These are phyloP conservation scores for Rhizopogon vinicolor DNA, from an alignment of 768 basidiomycete species.

Conservation along the genomic window DNA sequence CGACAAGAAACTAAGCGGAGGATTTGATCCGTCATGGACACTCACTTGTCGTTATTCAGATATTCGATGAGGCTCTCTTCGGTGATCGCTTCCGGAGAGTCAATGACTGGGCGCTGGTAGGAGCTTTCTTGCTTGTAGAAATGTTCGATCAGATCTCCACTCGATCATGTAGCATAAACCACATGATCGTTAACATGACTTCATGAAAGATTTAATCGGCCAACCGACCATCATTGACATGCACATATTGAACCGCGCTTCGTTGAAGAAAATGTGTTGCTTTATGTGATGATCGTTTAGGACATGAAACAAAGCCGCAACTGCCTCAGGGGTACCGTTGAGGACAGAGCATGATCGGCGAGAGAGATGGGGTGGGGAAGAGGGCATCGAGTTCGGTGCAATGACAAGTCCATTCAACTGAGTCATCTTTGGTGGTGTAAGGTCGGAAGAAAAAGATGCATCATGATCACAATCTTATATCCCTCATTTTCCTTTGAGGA, in stretches of 20 bases:
- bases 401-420: too few species aligned
- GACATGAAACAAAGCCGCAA: constrained; percentile 16
- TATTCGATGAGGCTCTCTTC: too few species aligned
- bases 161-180: constrained; percentile 23
- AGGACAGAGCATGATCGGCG: constrained; percentile 1
- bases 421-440: not conserved
- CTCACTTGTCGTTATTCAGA: too few species aligned
- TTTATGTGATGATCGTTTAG: constrained; percentile 44
- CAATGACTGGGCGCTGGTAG: constrained; percentile 18
- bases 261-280: constrained; percentile 28
- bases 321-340: constrained; percentile 15
- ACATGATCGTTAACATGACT: constrained; percentile 26
- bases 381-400: not conserved
- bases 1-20: too few species aligned
- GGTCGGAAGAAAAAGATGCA: too few species aligned
- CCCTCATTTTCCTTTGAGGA: too few species aligned
- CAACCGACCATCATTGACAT: constrained; percentile 3
- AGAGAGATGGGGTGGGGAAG: constrained; percentile 5
- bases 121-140: constrained; percentile 19
- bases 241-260: constrained; percentile 49
- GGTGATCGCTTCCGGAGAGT: not conserved
- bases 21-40: too few species aligned
- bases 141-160: constrained; percentile 15
- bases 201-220: not conserved
- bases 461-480: too few species aligned